Base-by-base conservation (phyloP, 129 eudicot genomes). In the Dittrichia graveolens region DNA sequence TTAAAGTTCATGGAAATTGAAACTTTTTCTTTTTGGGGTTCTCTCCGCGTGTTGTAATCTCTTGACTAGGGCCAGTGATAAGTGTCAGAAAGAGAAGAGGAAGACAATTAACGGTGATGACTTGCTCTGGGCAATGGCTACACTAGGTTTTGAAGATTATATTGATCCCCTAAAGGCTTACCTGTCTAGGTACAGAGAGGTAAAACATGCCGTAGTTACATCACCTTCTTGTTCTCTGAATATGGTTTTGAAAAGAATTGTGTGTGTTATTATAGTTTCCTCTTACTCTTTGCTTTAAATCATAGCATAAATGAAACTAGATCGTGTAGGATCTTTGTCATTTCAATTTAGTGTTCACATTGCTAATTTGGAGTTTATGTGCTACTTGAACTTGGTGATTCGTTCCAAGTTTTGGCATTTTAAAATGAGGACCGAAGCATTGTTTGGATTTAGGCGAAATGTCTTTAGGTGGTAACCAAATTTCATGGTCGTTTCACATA, bases 61-160 rank as follows among this genome's bases (percentile, higher is more conserved):
- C 8, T 1, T 58, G 44, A 80, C 44, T 64, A 85, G 90, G 83
- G 90, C 90, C 2, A 85, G 90, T 59, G 90, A 85, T 64, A 85
- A 85, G 79, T 85, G 90, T 73, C 85, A 79, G 76, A 85, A 78
- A 59, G 90, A 85, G 81, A 85, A 85, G 82, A 76, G 90, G 68
- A 85, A 85, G 81, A 85, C 90, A 0, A 82, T 85, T 18, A 85
- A 85, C 4, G 90, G 90, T 13, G 90, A 85, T 67, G 90, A 85
- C 79, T 76, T 85, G 81, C 85, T 85, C 2, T 85, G 90, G 90
- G 90, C 90, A n/a, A 85, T 85, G 90, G 87, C 90, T n/a, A 85
- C 90, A 2, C 52, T 85, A 73, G 90, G 90, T 19, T 85, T 85
- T 58, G 90, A 85, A 48, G 90, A 85, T 59, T 85, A 85, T 14